Evolutionary conservation across 2,329 filamentous ascomycete genomes (phyloP).

Genomic region (Aspergillus flavus): DNA sequence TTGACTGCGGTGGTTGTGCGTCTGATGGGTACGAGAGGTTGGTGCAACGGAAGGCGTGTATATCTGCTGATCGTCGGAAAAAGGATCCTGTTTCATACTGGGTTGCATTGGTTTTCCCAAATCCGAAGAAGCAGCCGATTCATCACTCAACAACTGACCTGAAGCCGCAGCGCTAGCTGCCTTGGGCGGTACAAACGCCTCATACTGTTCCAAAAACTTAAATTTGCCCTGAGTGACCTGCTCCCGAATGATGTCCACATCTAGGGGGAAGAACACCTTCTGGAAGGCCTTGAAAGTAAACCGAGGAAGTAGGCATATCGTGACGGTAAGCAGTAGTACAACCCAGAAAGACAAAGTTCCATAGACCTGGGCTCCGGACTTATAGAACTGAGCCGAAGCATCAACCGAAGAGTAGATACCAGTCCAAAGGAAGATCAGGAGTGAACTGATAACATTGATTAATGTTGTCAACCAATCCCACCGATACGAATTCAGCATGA

Average conservation of each 20-base stretch:
- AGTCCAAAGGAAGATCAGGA: slow-evolving; percentile 95
- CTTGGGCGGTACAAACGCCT: slow-evolving; percentile 54
- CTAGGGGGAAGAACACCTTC: slow-evolving; percentile 90
- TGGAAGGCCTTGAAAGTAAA: slow-evolving; percentile 85
- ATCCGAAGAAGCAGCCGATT: slow-evolving; percentile 44
- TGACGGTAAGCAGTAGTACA: slow-evolving; percentile 73
- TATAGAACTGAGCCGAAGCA: slow-evolving; percentile 68
- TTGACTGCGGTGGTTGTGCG: slow-evolving; percentile 79
- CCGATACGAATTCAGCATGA: slow-evolving; percentile 92
- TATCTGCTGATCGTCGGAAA: slow-evolving; percentile 87
- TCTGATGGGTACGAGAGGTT: slow-evolving; percentile 74
- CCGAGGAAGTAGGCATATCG: slow-evolving; percentile 82
- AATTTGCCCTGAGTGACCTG: slow-evolving; percentile 84
- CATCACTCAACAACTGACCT: slow-evolving; percentile 40
- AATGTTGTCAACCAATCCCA: slow-evolving; percentile 97
- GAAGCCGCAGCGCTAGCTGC: slow-evolving; percentile 44
- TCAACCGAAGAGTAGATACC: slow-evolving; percentile 75
- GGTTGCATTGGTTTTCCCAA: slow-evolving; percentile 54
- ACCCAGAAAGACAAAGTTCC: slow-evolving; percentile 85
- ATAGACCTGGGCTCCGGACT: slow-evolving; percentile 77
- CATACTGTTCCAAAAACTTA: slow-evolving; percentile 66
- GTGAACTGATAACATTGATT: slow-evolving; percentile 76
- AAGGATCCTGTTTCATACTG: slow-evolving; percentile 61
- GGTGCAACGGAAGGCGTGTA: slow-evolving; percentile 87
- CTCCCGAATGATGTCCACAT: slow-evolving; percentile 94